phyloP scores from a whole-genome alignment of 192 early-diverging fungal genomes.

The Podila minutissima region DNA sequence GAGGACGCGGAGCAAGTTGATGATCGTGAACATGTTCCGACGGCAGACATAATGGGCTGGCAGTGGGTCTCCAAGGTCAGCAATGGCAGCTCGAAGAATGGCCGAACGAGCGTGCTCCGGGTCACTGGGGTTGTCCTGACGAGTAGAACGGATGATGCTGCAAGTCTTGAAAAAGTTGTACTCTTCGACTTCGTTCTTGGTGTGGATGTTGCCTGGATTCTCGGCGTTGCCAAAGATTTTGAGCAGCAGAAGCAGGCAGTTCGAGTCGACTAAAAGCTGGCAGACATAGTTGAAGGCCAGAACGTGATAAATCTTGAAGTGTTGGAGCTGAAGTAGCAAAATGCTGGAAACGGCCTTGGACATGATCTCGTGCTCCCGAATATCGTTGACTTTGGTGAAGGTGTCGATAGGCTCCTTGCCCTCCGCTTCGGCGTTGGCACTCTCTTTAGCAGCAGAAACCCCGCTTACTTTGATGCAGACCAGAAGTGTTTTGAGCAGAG shows the following conservation, averaged over 20 bases:
- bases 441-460: conserved; percentile 51
- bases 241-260: conserved; percentile 81
- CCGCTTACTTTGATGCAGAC: conserved; percentile 53
- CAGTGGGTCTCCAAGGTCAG: conserved; percentile 37
- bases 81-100: conserved; percentile 16
- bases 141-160: conserved; percentile 21
- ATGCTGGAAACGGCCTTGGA: conserved; percentile 77
- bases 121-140: conserved; percentile 3
- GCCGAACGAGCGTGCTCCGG: conserved; percentile 17
- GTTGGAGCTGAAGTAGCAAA: conserved; percentile 71
- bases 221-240: conserved; percentile 86
- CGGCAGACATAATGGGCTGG: conserved; percentile 51
- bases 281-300: conserved; percentile 83
- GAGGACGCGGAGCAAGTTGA: conserved; percentile 78
- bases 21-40: conserved; percentile 74
- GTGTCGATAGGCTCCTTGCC: conserved; percentile 33
- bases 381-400: conserved; percentile 57
- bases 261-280: conserved; percentile 84
- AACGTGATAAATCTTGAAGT: conserved; percentile 73
- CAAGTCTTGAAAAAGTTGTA: conserved; percentile 57
- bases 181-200: conserved; percentile 60
- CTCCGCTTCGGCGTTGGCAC: conserved; percentile 29
- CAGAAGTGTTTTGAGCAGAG: conserved; percentile 61
- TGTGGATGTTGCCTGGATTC: conserved; percentile 55
- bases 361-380: conserved; percentile 76